Evolutionary conservation across 177 flowering plant genomes (phyloP).

Genomic region (Vitis hybrid): DNA sequence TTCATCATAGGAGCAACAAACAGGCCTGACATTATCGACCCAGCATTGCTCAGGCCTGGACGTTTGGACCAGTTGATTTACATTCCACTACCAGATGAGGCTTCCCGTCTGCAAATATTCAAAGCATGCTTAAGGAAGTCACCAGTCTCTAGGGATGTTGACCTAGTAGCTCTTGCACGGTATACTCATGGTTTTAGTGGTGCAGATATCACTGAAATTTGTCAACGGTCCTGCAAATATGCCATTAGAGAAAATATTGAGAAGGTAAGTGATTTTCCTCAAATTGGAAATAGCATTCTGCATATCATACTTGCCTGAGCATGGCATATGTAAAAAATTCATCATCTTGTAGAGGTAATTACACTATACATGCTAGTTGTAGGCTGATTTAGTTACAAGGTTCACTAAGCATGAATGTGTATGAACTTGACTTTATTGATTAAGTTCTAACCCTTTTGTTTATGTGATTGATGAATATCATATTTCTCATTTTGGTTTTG

Average conservation of each 20-base stretch:
- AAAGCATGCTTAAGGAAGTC: constrained; percentile 67
- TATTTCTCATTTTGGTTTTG: too few species aligned
- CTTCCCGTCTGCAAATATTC: constrained; percentile 65
- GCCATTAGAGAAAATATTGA: constrained; percentile 75
- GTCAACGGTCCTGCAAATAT: constrained; percentile 74
- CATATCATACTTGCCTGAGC: not conserved
- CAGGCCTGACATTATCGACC: constrained; percentile 73
- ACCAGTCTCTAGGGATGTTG: constrained; percentile 60
- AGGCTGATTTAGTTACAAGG: not conserved
- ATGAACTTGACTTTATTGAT: too few species aligned
- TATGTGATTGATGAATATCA: too few species aligned
- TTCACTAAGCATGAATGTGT: too few species aligned
- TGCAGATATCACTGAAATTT: constrained; percentile 75
- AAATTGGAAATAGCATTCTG: not conserved
- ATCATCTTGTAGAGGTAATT: not conserved
- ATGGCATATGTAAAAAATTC: not conserved
- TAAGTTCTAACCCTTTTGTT: too few species aligned
- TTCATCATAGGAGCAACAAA: constrained; percentile 77
- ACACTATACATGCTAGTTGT: not conserved
- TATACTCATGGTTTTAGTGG: constrained; percentile 75
- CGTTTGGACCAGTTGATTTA: constrained; percentile 69
- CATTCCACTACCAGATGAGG: constrained; percentile 74
- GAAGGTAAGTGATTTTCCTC: constrained; percentile 37
- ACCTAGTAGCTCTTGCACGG: constrained; percentile 51
- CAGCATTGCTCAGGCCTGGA: constrained; percentile 72